These are phyloP conservation scores for Gloeostereum incarnatum DNA, from an alignment of 768 basidiomycete genomes.

Conservation along the genomic window DNA sequence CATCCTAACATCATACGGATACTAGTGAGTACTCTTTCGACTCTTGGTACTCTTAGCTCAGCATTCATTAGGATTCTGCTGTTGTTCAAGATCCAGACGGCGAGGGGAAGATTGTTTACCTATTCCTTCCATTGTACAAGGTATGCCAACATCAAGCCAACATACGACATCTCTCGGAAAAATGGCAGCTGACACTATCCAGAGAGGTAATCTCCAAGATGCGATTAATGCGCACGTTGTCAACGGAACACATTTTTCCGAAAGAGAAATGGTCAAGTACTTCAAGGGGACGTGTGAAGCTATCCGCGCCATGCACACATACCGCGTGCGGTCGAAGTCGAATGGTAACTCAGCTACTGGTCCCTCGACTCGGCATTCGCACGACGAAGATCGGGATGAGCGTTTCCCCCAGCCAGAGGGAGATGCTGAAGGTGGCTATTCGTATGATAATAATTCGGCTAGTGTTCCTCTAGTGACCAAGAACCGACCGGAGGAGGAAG, in stretches of 20 bases:
- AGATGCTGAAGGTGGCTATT: constrained; percentile 65
- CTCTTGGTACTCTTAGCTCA: constrained; percentile 3
- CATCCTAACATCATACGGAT: constrained; percentile 97
- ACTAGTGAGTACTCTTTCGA: constrained; percentile 36
- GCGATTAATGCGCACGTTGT: constrained; percentile 82
- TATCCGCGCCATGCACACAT: constrained; percentile 90
- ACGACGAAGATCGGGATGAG: constrained; percentile 64
- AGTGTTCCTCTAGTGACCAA: constrained; percentile 55
- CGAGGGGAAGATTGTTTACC: constrained; percentile 91
- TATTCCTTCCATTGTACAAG: constrained; percentile 92
- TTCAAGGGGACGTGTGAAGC: constrained; percentile 95
- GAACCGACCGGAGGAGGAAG: constrained; percentile 38
- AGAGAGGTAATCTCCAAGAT: constrained; percentile 94
- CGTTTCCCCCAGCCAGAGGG: constrained; percentile 71
- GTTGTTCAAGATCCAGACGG: constrained; percentile 91
- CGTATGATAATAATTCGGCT: constrained; percentile 42
- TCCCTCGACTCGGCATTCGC: constrained; percentile 25
- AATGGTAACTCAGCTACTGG: constrained; percentile 13
- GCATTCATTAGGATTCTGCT: constrained; percentile 65
- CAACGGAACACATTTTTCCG: constrained; percentile 75
- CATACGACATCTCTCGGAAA: too few relatives aligned
- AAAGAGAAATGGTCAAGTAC: constrained; percentile 78
- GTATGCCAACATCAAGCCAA: constrained; percentile 23
- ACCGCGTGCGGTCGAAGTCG: constrained; percentile 33
- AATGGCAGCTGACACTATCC: constrained; percentile 7